These are phyloP conservation scores for Penicillium verrucosum DNA, from an alignment of 2,329 filamentous ascomycete species.

Conservation along the genomic window DNA sequence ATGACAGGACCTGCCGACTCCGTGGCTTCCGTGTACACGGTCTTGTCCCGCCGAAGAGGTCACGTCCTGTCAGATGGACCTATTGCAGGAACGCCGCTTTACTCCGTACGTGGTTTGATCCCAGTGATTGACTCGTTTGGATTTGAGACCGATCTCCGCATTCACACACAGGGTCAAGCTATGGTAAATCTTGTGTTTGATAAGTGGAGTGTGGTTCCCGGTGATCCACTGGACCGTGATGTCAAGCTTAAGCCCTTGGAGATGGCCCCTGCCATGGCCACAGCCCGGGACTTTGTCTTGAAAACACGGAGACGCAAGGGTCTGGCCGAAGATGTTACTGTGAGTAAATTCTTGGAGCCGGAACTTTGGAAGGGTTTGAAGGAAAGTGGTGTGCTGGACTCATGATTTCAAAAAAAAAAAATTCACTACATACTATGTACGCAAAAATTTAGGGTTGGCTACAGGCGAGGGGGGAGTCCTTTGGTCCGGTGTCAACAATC, in stretches of 20 bases:
- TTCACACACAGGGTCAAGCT: constrained; percentile 90
- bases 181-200: constrained; percentile 92
- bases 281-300: constrained; percentile 90
- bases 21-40: constrained; percentile 85
- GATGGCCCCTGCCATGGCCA: constrained; percentile 81
- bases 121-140: constrained; percentile 97
- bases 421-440: not conserved
- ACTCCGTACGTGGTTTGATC: constrained; percentile 83
- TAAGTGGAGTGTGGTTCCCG: constrained; percentile 91
- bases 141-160: constrained; percentile 94
- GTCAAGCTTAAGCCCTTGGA: constrained; percentile 80
- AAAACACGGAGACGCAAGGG: constrained; percentile 95
- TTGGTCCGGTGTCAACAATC: constrained; percentile 13
- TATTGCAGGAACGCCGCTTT: constrained; percentile 89
- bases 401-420: constrained; percentile 29
- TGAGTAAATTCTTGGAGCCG: constrained; percentile 93
- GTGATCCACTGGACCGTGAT: constrained; percentile 87
- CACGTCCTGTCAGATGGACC: constrained; percentile 94
- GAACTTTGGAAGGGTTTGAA: constrained; percentile 86
- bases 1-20: constrained; percentile 91
- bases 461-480: not conserved
- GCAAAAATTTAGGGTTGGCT: constrained; percentile 6
- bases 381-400: constrained; percentile 82
- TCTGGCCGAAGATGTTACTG: constrained; percentile 88
- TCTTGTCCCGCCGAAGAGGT: constrained; percentile 80